phyloP scores from a whole-genome alignment of 2,329 filamentous ascomycete species.

The Diaporthe velutina region DNA sequence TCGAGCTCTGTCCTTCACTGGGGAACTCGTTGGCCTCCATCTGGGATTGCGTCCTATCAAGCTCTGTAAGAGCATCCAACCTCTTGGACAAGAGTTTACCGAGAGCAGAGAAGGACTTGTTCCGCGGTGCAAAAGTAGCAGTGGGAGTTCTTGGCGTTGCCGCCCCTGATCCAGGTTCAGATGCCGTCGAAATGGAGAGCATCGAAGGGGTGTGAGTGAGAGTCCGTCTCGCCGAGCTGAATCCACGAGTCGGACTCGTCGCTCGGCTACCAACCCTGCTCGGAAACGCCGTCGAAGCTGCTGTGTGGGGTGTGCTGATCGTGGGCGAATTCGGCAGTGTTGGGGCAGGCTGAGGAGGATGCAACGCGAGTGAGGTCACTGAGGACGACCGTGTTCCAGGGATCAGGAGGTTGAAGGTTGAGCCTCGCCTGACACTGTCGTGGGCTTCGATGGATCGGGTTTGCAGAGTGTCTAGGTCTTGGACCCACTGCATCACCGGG shows the following conservation, averaged over 20 bases:
- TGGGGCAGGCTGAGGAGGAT: constrained; percentile 6
- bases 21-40: constrained; percentile 44
- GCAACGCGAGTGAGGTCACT: constrained; percentile 5
- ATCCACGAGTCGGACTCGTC: constrained; percentile 32
- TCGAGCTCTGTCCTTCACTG: constrained; percentile 41
- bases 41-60: constrained; percentile 28
- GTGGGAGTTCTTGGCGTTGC: constrained; percentile 7
- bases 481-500: constrained; percentile 75
- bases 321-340: constrained; percentile 35
- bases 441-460: constrained; percentile 61
- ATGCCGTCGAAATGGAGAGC: background rate
- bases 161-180: constrained; percentile 29
- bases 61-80: constrained; percentile 30
- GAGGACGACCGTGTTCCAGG: constrained; percentile 21
- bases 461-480: constrained; percentile 72
- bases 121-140: background rate
- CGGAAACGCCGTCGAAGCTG: constrained; percentile 13
- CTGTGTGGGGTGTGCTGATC: constrained; percentile 26
- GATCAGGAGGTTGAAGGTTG: constrained; percentile 28
- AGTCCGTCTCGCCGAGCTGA: constrained; percentile 4
- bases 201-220: constrained; percentile 3
- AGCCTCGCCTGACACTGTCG: constrained; percentile 21
- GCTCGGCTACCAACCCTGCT: constrained; percentile 33
- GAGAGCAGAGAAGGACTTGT: constrained; percentile 23
- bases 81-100: constrained; percentile 32